A percentile compares a stretch with the other conserved stretches of the same genome.
These are phyloP conservation scores for Fulvia fulva DNA, from an alignment of 2,329 filamentous ascomycete species.

Conservation along the genomic window DNA sequence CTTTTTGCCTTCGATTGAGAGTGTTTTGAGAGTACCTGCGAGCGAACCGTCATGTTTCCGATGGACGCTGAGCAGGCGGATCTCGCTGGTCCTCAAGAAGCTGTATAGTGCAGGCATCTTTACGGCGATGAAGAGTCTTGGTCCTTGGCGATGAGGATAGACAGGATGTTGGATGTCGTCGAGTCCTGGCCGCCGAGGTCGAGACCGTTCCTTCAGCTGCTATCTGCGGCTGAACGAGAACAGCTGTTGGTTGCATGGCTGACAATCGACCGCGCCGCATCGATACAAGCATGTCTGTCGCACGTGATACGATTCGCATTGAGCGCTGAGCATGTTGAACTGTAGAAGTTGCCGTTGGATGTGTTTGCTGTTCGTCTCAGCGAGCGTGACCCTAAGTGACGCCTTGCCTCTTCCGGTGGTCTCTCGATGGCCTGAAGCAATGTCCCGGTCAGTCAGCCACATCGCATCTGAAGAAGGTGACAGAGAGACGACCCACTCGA, in stretches of 20 bases:
- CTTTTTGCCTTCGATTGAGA: not conserved
- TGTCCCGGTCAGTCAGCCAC: too few relatives aligned
- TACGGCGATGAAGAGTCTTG: not conserved
- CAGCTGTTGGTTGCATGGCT: not conserved
- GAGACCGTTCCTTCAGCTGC: not conserved
- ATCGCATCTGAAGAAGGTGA: too few relatives aligned
- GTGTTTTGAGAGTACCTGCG: not conserved
- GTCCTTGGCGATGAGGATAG: not conserved
- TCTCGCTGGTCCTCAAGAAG: not conserved
- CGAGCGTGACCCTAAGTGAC: not conserved
- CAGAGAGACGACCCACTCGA: too few relatives aligned
- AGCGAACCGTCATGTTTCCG: not conserved
- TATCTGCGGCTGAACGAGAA: not conserved
- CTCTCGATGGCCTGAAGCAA: too few relatives aligned
- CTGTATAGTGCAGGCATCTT: not conserved
- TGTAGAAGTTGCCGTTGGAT: not conserved
- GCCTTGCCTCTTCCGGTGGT: not conserved
- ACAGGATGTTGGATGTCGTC: not conserved
- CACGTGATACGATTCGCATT: too few relatives aligned
- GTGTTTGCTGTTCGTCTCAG: not conserved
- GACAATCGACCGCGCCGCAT: too few relatives aligned
- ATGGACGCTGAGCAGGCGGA: not conserved
- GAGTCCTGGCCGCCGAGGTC: not conserved
- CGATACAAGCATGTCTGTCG: too few relatives aligned
- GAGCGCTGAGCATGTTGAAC: too few relatives aligned